Percentiles rank a stretch among this genome's conserved stretches.
phyloP scores from a whole-genome alignment of 768 basidiomycete species.

The Mycena haematopus region DNA sequence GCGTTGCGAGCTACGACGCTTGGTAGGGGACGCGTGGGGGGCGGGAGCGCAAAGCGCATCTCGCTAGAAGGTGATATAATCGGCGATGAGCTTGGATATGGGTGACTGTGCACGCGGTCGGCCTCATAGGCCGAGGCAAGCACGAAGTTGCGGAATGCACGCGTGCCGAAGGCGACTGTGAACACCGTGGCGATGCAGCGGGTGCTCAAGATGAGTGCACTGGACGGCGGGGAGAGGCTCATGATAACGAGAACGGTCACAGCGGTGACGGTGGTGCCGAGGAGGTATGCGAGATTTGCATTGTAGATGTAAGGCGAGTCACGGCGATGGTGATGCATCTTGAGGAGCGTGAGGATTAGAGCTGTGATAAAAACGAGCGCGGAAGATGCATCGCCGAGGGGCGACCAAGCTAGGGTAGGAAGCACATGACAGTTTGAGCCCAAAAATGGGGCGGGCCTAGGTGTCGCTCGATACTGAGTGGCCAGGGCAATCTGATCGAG shows the following conservation, averaged over 20 bases:
- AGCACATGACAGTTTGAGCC: conserved; percentile 20
- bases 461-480: conserved; percentile 9
- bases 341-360: conserved; percentile 18
- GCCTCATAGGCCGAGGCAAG: conserved; percentile 13
- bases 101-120: background rate
- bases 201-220: conserved; percentile 10
- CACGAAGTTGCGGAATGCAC: conserved; percentile 24
- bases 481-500: conserved; percentile 3
- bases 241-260: conserved; percentile 9
- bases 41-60: conserved; percentile 8
- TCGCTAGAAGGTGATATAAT: conserved; percentile 18
- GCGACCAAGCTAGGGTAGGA: background rate
- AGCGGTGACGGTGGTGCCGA: conserved; percentile 8
- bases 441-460: background rate
- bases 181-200: background rate
- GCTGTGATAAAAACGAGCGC: conserved; percentile 6
- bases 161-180: conserved; percentile 12
- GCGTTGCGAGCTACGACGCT: background rate
- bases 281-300: conserved; percentile 12
- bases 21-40: background rate
- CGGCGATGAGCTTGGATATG: conserved; percentile 14
- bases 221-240: conserved; percentile 10
- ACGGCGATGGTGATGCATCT: conserved; percentile 3
- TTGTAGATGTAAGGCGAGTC: conserved; percentile 15
- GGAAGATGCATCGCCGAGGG: conserved; percentile 2